Evolutionary conservation across 1,284 basidiomycete genomes (phyloP).

Genomic region (Ceratobasidium sp.): DNA sequence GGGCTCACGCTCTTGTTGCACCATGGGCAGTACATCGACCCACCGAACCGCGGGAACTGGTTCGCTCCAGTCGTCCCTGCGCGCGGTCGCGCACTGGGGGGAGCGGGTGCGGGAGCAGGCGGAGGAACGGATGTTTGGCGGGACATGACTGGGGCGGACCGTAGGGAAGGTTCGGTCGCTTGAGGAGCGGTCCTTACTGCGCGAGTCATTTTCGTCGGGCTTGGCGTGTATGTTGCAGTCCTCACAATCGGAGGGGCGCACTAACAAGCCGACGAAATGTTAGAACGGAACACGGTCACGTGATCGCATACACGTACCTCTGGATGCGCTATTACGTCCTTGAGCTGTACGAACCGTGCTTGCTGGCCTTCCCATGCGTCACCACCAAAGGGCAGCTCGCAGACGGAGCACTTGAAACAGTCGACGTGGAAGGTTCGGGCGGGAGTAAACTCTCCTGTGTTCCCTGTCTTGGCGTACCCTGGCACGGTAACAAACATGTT

Average conservation of each 20-base stretch:
- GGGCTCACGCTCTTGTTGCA: conserved; percentile 77
- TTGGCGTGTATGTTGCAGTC: conserved; percentile 41
- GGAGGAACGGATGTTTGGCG: conserved; percentile 52
- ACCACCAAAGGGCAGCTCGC: conserved; percentile 40
- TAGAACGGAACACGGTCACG: conserved; percentile 26
- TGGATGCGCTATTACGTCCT: conserved; percentile 44
- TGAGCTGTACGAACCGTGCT: conserved; percentile 38
- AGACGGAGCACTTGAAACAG: conserved; percentile 41
- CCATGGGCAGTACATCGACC: conserved; percentile 69
- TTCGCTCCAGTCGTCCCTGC: conserved; percentile 18
- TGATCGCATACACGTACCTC: conserved; percentile 37
- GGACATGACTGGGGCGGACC: conserved; percentile 37
- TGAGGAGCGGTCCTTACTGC: conserved; percentile 28
- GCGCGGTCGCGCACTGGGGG: conserved; percentile 31
- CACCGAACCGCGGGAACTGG: conserved; percentile 52
- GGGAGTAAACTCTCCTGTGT: conserved; percentile 39
- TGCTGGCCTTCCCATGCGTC: conserved; percentile 44
- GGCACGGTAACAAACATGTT: conserved; percentile 44
- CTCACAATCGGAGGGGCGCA: conserved; percentile 43
- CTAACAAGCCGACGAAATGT: background rate
- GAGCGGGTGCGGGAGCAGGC: conserved; percentile 75
- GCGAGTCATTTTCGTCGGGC: conserved; percentile 25
- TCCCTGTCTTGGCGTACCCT: conserved; percentile 42
- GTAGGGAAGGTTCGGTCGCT: conserved; percentile 17
- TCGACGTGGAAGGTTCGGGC: conserved; percentile 40